Conservation (phyloP, 2,329 filamentous ascomycete genomes). For the Claviceps sorghi region DNA sequence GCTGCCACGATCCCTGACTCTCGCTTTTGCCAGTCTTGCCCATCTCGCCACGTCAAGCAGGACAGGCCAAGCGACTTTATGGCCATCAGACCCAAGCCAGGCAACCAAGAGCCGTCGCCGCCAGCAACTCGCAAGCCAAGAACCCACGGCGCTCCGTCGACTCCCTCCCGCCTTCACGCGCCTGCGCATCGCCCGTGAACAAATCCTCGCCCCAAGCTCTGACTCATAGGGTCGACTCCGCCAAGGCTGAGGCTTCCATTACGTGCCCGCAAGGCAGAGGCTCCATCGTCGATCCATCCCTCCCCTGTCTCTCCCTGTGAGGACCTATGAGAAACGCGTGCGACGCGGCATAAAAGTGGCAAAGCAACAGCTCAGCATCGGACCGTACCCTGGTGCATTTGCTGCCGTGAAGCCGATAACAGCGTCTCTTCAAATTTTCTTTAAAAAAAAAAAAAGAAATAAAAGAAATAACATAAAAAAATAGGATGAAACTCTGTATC, state of each 20-base stretch:
- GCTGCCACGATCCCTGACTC: no score
- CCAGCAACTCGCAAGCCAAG: no score
- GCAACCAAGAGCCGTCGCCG: not conserved
- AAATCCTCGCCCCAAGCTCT: not conserved
- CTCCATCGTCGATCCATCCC: not conserved
- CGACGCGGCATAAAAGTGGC: not conserved
- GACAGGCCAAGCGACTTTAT: no score
- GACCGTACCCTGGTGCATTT: not conserved
- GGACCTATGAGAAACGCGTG: not conserved
- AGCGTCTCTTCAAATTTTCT: not conserved
- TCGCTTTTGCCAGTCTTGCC: no score
- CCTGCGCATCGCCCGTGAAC: not conserved
- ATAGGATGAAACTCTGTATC: no score
- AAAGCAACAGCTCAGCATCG: not conserved
- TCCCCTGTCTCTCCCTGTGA: not conserved
- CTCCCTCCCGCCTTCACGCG: not conserved
- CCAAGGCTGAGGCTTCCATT: not conserved
- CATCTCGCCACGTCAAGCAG: no score
- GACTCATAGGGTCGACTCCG: not conserved
- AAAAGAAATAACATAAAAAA: no score
- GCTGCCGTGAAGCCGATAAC: not conserved
- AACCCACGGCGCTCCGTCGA: no score
- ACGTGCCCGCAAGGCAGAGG: not conserved
- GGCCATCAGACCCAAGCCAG: not conserved
- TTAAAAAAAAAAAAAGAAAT: no score